Conservation (phyloP, 139 green algal genomes). For the Auxenochlorella pyrenoidosa region DNA sequence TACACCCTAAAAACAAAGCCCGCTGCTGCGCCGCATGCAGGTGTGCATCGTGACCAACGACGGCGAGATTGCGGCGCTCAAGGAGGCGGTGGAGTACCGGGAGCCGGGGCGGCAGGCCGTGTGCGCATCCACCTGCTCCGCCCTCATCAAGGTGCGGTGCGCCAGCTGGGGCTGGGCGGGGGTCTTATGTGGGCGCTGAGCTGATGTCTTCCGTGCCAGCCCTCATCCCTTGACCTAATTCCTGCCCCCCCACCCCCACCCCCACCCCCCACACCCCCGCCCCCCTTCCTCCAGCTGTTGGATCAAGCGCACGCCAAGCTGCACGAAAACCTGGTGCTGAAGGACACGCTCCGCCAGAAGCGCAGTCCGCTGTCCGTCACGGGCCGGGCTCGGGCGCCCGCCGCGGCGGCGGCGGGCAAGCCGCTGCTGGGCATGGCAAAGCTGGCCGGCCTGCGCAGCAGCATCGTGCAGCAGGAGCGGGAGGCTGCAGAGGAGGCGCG, state of each 20-base stretch:
- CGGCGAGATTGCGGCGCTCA: neutral
- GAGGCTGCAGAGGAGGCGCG: neutral
- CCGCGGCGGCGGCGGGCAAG: neutral
- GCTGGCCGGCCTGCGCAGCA: neutral
- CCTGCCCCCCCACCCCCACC: too few species aligned
- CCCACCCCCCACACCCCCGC: neutral
- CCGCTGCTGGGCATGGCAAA: neutral
- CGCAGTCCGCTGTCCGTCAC: neutral
- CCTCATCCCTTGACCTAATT: too few species aligned
- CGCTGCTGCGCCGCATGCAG: neutral
- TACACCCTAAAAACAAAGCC: too few species aligned
- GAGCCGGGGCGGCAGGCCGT: neutral
- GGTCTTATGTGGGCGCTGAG: too few species aligned
- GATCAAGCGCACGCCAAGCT: neutral
- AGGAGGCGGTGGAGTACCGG: neutral
- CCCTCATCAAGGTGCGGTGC: slow-evolving; percentile 1
- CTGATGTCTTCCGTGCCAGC: too few species aligned
- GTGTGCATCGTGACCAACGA: slow-evolving; percentile 24
- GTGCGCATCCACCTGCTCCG: neutral
- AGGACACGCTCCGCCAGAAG: neutral
- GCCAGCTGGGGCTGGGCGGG: too few species aligned
- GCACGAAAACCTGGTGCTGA: neutral
- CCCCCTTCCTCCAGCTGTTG: neutral
- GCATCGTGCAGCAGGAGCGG: neutral
- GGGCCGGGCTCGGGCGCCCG: neutral